These are phyloP conservation scores for Fusarium bulbicola DNA, from an alignment of 2,329 filamentous ascomycete genomes.

Conservation along the genomic window DNA sequence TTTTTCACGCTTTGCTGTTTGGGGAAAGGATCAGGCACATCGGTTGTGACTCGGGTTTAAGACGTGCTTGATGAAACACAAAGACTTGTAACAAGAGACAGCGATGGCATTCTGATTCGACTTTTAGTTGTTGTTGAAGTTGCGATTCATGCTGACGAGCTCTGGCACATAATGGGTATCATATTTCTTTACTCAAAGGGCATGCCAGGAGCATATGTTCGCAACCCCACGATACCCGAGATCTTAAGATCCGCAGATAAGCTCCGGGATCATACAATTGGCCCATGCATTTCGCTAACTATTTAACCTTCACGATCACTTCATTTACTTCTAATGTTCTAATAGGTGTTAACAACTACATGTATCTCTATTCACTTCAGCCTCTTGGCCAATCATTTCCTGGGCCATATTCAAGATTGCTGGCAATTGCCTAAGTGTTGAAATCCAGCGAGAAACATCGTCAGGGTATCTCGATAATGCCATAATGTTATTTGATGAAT, in stretches of 20 bases:
- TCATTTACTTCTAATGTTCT: not conserved
- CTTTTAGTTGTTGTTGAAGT: rapidly evolving
- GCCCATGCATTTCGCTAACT: not conserved
- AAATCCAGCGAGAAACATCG: rapidly evolving
- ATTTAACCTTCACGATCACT: not conserved
- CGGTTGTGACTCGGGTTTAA: slow-evolving; percentile 8
- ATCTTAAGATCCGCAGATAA: not conserved
- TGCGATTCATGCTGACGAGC: rapidly evolving
- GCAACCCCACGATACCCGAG: not conserved
- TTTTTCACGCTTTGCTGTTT: not conserved
- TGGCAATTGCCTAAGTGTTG: rapidly evolving
- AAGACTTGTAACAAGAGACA: not conserved
- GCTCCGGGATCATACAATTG: not conserved
- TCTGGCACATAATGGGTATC: rapidly evolving
- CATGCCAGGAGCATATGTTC: too few relatives aligned
- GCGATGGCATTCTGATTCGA: not conserved
- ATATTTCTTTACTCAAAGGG: rapidly evolving
- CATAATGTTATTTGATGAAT: rapidly evolving
- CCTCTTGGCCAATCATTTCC: rapidly evolving
- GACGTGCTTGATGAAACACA: not conserved
- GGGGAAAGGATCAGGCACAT: not conserved
- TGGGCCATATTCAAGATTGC: not conserved
- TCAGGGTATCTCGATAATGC: not conserved
- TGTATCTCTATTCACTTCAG: rapidly evolving
- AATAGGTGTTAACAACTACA: rapidly evolving